Percentiles rank a stretch among this genome's conserved stretches.
Conservation (phyloP, 495 filamentous ascomycete species). For the Zalerion maritima region DNA sequence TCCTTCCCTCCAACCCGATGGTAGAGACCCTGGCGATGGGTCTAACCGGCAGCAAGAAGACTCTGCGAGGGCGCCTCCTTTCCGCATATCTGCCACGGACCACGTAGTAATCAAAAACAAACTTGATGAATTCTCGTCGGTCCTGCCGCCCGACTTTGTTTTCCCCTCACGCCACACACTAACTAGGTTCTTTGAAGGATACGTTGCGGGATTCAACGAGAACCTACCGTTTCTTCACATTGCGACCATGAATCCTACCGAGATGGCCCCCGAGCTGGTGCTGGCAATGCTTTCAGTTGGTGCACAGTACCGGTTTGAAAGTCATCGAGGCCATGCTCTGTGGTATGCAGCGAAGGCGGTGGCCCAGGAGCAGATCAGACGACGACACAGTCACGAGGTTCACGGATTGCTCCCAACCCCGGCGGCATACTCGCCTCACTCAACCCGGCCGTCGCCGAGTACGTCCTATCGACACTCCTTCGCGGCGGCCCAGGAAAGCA, state of each 20-base stretch:
- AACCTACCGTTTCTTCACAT: constrained; percentile 57
- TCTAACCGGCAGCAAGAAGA: constrained; percentile 27
- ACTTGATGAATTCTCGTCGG: constrained; percentile 48
- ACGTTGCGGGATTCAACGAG: constrained; percentile 51
- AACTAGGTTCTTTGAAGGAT: constrained; percentile 51
- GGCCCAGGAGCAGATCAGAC: constrained; percentile 35
- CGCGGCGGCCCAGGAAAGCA: constrained; percentile 33
- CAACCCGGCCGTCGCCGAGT: constrained; percentile 34
- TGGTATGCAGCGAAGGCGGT: constrained; percentile 52
- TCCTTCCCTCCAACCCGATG: constrained; percentile 52
- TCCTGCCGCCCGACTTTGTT: constrained; percentile 52
- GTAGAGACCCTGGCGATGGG: constrained; percentile 39
- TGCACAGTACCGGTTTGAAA: constrained; percentile 57
- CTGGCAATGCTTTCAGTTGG: constrained; percentile 51
- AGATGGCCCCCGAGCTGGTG: constrained; percentile 42
- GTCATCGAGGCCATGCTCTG: constrained; percentile 48
- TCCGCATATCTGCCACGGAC: constrained; percentile 51
- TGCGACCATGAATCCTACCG: constrained; percentile 41
- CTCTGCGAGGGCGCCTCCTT: constrained; percentile 29
- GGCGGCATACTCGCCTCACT: constrained; percentile 35
- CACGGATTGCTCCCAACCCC: constrained; percentile 33
- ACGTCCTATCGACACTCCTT: constrained; percentile 35
- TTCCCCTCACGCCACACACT: constrained; percentile 50
- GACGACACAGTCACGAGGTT: constrained; percentile 35
- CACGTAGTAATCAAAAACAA: constrained; percentile 47